These are phyloP conservation scores for Kwoniella sp. DNA, from an alignment of 768 basidiomycete genomes.

Conservation along the genomic window DNA sequence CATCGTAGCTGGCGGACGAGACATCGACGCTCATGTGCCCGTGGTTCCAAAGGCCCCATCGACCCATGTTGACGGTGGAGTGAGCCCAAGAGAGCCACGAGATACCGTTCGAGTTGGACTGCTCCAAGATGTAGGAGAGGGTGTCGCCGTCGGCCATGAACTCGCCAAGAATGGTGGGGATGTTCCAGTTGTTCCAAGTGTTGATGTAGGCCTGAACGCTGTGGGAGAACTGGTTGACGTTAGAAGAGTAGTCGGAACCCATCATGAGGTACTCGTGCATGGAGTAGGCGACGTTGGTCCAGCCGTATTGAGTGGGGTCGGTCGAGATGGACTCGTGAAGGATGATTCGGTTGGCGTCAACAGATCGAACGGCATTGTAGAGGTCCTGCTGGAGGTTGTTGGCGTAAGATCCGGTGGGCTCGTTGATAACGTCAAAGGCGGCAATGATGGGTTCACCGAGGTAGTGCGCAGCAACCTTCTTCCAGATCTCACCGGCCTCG, in stretches of 20 bases:
- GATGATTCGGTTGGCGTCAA: constrained; percentile 47
- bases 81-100: constrained; percentile 47
- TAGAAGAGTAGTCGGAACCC: constrained; percentile 32
- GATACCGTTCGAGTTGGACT: constrained; percentile 36
- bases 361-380: constrained; percentile 46
- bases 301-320: constrained; percentile 42
- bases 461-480: constrained; percentile 43
- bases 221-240: constrained; percentile 30
- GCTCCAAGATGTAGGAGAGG: constrained; percentile 38
- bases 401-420: constrained; percentile 44
- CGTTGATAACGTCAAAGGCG: constrained; percentile 49
- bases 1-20: constrained; percentile 38
- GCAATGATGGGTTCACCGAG: constrained; percentile 44
- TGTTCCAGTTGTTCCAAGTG: constrained; percentile 30
- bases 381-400: constrained; percentile 47
- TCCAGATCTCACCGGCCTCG: constrained; percentile 42
- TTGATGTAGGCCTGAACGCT: constrained; percentile 29
- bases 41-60: constrained; percentile 47
- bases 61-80: constrained; percentile 38
- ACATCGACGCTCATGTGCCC: constrained; percentile 34
- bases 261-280: constrained; percentile 53
- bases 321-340: constrained; percentile 45
- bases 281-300: constrained; percentile 52
- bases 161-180: constrained; percentile 46
- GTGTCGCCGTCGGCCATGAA: constrained; percentile 47